phyloP scores from a whole-genome alignment of 2,329 filamentous ascomycete genomes.

The Trichocomaceae sp. region DNA sequence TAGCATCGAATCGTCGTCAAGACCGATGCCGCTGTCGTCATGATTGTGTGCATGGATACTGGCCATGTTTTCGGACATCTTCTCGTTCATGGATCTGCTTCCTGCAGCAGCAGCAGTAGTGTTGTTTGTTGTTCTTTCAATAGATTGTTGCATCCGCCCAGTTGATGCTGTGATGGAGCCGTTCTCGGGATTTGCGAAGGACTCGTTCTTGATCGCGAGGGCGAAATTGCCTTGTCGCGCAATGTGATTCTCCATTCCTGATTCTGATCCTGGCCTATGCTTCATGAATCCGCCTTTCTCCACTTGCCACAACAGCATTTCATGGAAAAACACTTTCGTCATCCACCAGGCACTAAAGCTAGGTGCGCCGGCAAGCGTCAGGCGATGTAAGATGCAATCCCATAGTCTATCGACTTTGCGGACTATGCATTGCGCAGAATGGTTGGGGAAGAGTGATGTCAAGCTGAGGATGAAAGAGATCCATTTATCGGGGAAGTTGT shows the following conservation, averaged over 20 bases:
- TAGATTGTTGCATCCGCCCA: background rate
- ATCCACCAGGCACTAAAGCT: slow-evolving; percentile 54
- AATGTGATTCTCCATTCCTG: slow-evolving; percentile 19
- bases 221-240: slow-evolving; percentile 19
- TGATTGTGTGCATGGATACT: slow-evolving; percentile 36
- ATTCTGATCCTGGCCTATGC: slow-evolving; percentile 33
- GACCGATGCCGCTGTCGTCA: slow-evolving; percentile 70
- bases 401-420: slow-evolving; percentile 40
- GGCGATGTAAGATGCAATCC: slow-evolving; percentile 38
- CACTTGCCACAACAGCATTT: slow-evolving; percentile 85
- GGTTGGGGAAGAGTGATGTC: slow-evolving; percentile 33
- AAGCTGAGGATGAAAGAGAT: slow-evolving; percentile 40
- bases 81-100: background rate
- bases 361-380: slow-evolving; percentile 39
- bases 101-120: background rate
- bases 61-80: slow-evolving; percentile 37
- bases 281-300: slow-evolving; percentile 84
- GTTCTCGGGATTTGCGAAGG: slow-evolving; percentile 14
- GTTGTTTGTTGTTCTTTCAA: background rate
- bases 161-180: background rate
- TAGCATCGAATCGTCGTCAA: slow-evolving; percentile 44
- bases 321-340: slow-evolving; percentile 90
- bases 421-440: slow-evolving; percentile 40
- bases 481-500: slow-evolving; percentile 46
- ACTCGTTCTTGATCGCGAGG: slow-evolving; percentile 36